Evolutionary conservation across 768 basidiomycete genomes (phyloP).

Genomic region (Tylopilus plumbeoviolaceoides): DNA sequence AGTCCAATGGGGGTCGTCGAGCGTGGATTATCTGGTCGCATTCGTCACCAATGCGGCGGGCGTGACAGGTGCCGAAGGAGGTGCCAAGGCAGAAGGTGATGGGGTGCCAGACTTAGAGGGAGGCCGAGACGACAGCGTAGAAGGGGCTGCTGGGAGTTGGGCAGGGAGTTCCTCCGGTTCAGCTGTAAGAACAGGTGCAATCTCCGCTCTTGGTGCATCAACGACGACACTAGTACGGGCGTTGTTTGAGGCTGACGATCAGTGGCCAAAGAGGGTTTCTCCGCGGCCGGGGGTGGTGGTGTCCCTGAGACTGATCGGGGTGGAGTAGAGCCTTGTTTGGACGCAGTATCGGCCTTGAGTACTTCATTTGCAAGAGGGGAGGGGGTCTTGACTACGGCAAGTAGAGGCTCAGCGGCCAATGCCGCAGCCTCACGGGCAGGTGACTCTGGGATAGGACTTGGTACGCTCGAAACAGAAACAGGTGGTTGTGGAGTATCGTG

Average conservation of each 20-base stretch:
- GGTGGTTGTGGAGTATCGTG: conserved; percentile 26
- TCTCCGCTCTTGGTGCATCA: conserved; percentile 29
- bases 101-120: conserved; percentile 18
- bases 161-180: conserved; percentile 39
- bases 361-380: conserved; percentile 41
- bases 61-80: conserved; percentile 22
- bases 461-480: conserved; percentile 28
- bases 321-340: conserved; percentile 15
- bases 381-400: conserved; percentile 29
- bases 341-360: conserved; percentile 11
- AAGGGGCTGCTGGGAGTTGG: conserved; percentile 1
- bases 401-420: conserved; percentile 27
- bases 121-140: conserved; percentile 13
- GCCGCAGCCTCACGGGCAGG: conserved; percentile 56
- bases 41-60: conserved; percentile 14
- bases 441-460: conserved; percentile 70
- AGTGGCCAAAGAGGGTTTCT: conserved; percentile 6
- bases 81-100: conserved; percentile 15
- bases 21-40: conserved; percentile 14
- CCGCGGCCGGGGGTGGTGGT: conserved; percentile 9
- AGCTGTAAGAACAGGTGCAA: conserved; percentile 47
- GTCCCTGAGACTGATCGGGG: conserved; percentile 21
- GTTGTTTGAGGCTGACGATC: neutral
- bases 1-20: conserved; percentile 22
- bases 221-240: conserved; percentile 8